Base-by-base conservation (phyloP, 164 flowering plant genomes). In the Annona cherimola region DNA sequence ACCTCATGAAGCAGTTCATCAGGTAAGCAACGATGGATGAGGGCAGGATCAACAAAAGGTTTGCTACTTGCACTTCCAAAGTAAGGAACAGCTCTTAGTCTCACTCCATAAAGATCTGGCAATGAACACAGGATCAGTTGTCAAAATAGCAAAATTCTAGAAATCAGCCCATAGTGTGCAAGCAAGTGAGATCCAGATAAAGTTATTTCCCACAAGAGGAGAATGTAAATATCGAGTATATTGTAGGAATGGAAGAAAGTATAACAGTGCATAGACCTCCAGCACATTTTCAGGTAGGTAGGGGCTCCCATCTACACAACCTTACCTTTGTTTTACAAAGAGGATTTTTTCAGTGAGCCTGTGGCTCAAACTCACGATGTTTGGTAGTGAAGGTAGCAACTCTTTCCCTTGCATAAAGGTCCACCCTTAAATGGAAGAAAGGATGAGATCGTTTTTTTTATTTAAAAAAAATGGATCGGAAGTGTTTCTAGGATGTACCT, bases 1-100 rank as follows among this genome's bases (percentile, higher is more conserved):
- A 92, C 98, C 97, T 92, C 97, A 66, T 77, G 81, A 67, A 94
- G 93, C 68, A 94, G 82, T 82, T 94, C 97, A 79, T 92, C 97
- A 4, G 97, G 98, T 83, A 92, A 82, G 75, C 78, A 77, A 20
- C 95, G 89, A 70, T 94, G 98, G 26, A 94, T 79, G 42, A 86
- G 86, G 3, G 97, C 89, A 0, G 86, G 85, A 81, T 94, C 98
- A 74, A 79, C 76, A 72, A 62, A 69, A 14, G 84, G 83, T 68
- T 79, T 87, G 62, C 92, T 86, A 73, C 86, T 87, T 1, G 81
- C 73, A 76, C 94, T 92, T 42, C 92, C 91, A 72, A 80, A 81
- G 57, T 92, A 89, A 46, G 90, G 86, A 66, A 88, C 89, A 12
- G 98, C 95, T 68, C 83, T 86, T 19, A 94, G 82, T 74, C 86